Base-by-base conservation (phyloP, 2,329 filamentous ascomycete species). In the Chaetomium globosum region DNA sequence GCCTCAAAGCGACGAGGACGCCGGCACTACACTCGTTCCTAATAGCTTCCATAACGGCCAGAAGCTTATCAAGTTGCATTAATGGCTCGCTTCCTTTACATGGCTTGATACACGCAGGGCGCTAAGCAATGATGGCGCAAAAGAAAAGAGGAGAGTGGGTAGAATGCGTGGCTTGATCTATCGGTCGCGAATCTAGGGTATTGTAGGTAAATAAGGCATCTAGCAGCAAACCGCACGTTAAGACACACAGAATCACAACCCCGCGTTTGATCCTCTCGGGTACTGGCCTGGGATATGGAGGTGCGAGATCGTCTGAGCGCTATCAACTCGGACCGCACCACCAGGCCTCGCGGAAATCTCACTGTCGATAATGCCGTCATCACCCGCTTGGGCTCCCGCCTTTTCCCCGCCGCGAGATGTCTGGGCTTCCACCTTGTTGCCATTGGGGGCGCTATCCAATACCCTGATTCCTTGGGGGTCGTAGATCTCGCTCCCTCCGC, bases 201-300 rank as follows among this genome's bases (percentile, higher is more conserved):
- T 21, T n/a, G 12, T 48, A 23, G 43, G n/a, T 48, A 10, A 48
- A 3, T 49, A 49, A 30, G 8, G 28, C 12, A 46, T 31, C 26
- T 26, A 26, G 28, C 19, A 16, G 33, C 21, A 39, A 33, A 31
- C 23, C 31, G 39, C 31, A 21, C 51, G 26, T 12, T 13, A 31
- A n/a, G 28, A 21, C 54, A 39, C 39, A 21, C n/a, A 31, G 30
- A 6, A 6, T 65, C 46, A 65, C 39, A 63, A 55, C 16, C 62
- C 62, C 30, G 54, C 53, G 16, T 26, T 46, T 21, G 64, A 60
- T 2, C 56, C 55, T 68, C 76, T 80, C 9, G 87, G 87, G 73
- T 83, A 92, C 70, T 88, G 82, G 12, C 89, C 89, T 3, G 89
- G 89, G 21, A 92, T 83, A 72, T 90, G 88, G 59, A 92, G 76